A percentile compares a stretch with the other conserved stretches of the same genome.
Conservation (phyloP, 441 rosid species). For the Pelargonium fulgidum region DNA sequence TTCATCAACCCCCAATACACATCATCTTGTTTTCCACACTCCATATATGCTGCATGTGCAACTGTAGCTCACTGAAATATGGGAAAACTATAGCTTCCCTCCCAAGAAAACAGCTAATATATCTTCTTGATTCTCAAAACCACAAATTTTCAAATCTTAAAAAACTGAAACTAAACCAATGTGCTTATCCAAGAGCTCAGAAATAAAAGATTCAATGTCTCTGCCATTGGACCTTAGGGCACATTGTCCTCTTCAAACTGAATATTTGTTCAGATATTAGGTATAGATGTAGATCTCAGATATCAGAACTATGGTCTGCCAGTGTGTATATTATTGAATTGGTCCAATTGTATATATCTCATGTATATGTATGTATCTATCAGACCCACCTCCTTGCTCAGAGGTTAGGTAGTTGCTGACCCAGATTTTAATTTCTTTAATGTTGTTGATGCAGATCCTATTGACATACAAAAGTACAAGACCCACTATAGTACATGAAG, state of each 20-base stretch:
- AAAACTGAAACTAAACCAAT: no score
- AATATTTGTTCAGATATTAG: background rate
- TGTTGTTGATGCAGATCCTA: background rate
- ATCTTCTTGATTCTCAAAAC: background rate
- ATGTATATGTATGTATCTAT: background rate
- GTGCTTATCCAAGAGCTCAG: background rate
- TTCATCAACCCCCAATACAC: background rate
- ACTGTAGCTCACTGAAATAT: background rate
- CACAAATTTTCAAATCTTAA: background rate
- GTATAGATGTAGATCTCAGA: background rate
- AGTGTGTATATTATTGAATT: background rate
- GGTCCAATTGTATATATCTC: background rate
- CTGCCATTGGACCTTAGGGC: background rate
- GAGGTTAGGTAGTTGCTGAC: slow-evolving; percentile 4
- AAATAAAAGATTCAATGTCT: background rate
- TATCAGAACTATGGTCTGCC: no score
- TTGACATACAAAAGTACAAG: no score
- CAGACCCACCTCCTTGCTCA: background rate
- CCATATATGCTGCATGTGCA: no score
- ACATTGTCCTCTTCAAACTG: background rate
- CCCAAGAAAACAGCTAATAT: background rate
- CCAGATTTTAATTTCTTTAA: background rate
- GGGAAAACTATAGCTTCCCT: background rate
- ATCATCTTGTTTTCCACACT: no score
- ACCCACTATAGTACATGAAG: background rate